Evolutionary conservation across 2,329 filamentous ascomycete genomes (phyloP).

Genomic region (Chalaropsis thielavioides): DNA sequence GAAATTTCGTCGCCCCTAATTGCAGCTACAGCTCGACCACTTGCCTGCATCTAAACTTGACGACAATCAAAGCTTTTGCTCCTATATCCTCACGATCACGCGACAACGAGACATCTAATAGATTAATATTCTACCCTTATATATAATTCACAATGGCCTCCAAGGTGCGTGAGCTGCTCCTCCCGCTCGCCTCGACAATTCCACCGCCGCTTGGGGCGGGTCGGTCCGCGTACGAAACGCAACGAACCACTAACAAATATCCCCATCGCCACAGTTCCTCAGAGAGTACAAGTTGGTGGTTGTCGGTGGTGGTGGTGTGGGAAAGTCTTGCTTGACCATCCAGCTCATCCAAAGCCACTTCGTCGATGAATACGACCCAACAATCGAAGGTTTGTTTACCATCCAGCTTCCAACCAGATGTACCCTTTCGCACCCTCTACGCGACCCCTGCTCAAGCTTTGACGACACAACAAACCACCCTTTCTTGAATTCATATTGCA

Average conservation of each 20-base stretch:
- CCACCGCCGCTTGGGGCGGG: background rate
- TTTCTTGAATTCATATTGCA: background rate
- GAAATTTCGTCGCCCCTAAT: slow-evolving; percentile 12
- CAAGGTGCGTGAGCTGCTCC: slow-evolving; percentile 25
- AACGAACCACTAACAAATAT: slow-evolving; percentile 2
- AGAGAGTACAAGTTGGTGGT: slow-evolving; percentile 94
- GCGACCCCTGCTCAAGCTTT: background rate
- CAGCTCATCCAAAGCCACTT: slow-evolving; percentile 94
- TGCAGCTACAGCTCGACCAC: background rate
- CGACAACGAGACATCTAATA: slow-evolving; percentile 5
- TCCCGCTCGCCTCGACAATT: background rate
- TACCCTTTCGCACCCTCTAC: background rate
- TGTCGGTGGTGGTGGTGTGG: slow-evolving; percentile 93
- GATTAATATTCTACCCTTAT: slow-evolving; percentile 2
- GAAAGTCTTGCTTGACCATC: slow-evolving; percentile 98
- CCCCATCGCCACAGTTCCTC: slow-evolving; percentile 45
- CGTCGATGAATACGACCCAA: slow-evolving; percentile 98
- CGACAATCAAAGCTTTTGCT: background rate
- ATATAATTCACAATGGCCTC: slow-evolving; percentile 27
- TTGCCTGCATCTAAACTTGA: background rate
- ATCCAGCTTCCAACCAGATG: slow-evolving; percentile 9
- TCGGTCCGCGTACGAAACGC: background rate
- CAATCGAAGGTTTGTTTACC: slow-evolving; percentile 70
- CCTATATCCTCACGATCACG: background rate
- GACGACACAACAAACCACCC: background rate